These are phyloP conservation scores for Trichoderma afroharzianum DNA, from an alignment of 2,329 filamentous ascomycete species.

Conservation along the genomic window DNA sequence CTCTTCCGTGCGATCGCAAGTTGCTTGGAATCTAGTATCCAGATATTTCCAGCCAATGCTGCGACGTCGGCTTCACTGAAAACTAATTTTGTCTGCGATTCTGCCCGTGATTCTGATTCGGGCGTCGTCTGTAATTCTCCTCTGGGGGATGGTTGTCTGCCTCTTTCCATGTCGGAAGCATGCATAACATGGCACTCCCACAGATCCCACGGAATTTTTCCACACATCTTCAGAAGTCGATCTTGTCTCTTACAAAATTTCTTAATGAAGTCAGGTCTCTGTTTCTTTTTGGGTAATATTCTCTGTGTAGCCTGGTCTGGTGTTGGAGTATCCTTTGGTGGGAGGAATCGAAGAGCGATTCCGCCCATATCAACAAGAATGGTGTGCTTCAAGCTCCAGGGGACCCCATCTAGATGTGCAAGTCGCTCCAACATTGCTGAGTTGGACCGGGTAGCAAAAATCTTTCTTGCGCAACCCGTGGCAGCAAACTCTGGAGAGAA, in stretches of 20 bases:
- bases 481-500: neutral
- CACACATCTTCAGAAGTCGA: neutral
- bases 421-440: neutral
- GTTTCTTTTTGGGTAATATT: neutral
- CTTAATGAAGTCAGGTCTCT: neutral
- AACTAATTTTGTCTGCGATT: neutral
- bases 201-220: neutral
- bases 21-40: neutral
- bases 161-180: neutral
- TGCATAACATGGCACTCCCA: neutral
- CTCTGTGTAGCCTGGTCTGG: neutral
- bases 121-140: no score
- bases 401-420: neutral
- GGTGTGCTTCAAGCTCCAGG: neutral
- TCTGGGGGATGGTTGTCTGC: no score
- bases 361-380: neutral
- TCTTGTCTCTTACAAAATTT: neutral
- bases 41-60: neutral
- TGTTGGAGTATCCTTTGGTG: neutral
- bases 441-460: neutral
- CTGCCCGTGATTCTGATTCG: no score
- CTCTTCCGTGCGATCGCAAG: neutral
- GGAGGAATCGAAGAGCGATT: neutral
- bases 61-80: neutral
- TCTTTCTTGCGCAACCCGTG: neutral